Conservation (phyloP, 441 rosid genomes). For the Populus tomentosa region DNA sequence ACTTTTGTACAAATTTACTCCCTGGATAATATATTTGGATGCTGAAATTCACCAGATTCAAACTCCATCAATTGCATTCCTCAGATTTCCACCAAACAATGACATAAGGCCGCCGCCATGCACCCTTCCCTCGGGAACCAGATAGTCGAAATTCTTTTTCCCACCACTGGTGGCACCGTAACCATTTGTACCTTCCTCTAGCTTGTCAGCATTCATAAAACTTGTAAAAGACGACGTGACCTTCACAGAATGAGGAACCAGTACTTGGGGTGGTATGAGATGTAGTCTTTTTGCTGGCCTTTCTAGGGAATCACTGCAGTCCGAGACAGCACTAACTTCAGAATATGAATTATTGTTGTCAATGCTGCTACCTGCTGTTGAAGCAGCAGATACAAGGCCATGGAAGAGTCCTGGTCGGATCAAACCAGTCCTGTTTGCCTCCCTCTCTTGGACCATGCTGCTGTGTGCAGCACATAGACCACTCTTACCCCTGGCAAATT, state of each 20-base stretch:
- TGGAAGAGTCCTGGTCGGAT: conserved; percentile 78
- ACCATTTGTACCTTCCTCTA: conserved; percentile 30
- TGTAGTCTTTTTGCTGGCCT: conserved; percentile 50
- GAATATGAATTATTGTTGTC: conserved; percentile 57
- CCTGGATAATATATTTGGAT: not conserved
- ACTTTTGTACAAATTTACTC: not conserved
- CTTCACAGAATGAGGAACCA: conserved; percentile 91
- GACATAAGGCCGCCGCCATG: conserved; percentile 97
- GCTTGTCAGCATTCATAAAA: conserved; percentile 32
- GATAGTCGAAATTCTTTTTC: conserved; percentile 37
- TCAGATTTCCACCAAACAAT: conserved; percentile 65
- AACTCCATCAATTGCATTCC: conserved; percentile 48
- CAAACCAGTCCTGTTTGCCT: conserved; percentile 45
- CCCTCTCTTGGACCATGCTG: conserved; percentile 55
- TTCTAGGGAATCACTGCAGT: conserved; percentile 54
- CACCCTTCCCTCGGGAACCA: conserved; percentile 92
- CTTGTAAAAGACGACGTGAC: conserved; percentile 37
- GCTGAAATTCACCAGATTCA: conserved; percentile 18
- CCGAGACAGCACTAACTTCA: conserved; percentile 56
- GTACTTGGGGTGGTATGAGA: conserved; percentile 73
- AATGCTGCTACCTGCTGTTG: conserved; percentile 43
- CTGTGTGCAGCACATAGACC: conserved; percentile 92
- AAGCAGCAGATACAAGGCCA: conserved; percentile 48
- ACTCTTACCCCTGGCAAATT: conserved; percentile 88
- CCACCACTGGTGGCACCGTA: conserved; percentile 25